phyloP scores from a whole-genome alignment of 2,329 filamentous ascomycete genomes.

The Botrytis fragariae region DNA sequence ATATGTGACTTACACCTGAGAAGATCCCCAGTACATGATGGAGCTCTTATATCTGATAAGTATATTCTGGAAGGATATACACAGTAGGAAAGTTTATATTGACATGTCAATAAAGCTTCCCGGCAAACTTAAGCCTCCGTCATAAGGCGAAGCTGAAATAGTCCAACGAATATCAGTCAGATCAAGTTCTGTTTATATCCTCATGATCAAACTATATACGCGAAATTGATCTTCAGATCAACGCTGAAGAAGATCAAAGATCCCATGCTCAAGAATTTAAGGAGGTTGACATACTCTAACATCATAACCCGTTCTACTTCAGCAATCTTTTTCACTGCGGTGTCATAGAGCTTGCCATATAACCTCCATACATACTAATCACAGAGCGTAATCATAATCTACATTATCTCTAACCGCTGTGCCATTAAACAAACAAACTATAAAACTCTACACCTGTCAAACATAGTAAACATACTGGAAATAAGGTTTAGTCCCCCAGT shows the following conservation, averaged over 20 bases:
- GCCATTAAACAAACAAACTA: neutral
- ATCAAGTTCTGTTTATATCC: neutral
- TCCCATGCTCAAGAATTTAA: too few species aligned
- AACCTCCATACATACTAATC: neutral
- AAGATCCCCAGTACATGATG: too few species aligned
- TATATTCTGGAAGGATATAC: too few species aligned
- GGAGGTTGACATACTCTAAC: too few species aligned
- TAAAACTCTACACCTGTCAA: neutral
- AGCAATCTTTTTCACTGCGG: accelerated
- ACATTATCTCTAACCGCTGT: neutral
- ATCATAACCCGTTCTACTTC: neutral
- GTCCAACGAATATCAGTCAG: neutral
- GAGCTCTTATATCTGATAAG: too few species aligned
- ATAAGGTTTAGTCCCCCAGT: neutral
- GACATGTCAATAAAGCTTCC: neutral
- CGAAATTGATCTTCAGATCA: neutral
- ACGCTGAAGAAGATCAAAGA: neutral
- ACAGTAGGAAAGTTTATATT: neutral
- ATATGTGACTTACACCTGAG: too few species aligned
- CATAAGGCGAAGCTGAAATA: neutral
- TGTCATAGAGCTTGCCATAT: neutral
- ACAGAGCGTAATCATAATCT: neutral
- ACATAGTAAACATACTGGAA: neutral
- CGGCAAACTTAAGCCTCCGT: neutral
- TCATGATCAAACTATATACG: neutral